These are phyloP conservation scores for Tylopilus orsonianus DNA, from an alignment of 1,284 basidiomycete genomes.

Conservation along the genomic window DNA sequence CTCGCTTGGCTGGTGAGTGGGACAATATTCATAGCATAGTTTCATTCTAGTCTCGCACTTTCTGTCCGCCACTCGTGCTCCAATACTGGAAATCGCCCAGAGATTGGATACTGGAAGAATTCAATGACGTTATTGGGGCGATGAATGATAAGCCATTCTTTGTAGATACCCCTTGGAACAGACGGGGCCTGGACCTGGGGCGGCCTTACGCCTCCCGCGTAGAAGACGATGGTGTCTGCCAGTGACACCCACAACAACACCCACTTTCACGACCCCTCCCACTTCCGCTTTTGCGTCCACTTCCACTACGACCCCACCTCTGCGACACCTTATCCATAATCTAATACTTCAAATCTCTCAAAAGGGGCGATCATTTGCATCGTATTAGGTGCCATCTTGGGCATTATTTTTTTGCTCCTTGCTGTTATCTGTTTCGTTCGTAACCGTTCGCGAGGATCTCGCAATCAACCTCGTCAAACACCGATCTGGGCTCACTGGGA, in stretches of 20 bases:
- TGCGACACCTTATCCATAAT: conserved; percentile 29
- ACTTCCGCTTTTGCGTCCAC: conserved; percentile 29
- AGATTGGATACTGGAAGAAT: conserved; percentile 2
- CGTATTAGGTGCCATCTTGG: conserved; percentile 43
- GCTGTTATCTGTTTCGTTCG: conserved; percentile 51
- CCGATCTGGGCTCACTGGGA: conserved; percentile 58
- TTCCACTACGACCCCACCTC: conserved; percentile 28
- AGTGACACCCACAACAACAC: conserved; percentile 19
- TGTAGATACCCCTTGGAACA: conserved; percentile 65
- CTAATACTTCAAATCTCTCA: conserved; percentile 29
- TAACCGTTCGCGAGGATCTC: conserved; percentile 43
- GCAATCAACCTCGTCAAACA: conserved; percentile 33
- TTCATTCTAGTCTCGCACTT: no score
- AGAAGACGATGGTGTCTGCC: conserved; percentile 28
- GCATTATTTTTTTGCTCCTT: conserved; percentile 46
- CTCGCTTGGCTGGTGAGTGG: no score
- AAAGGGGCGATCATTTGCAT: conserved; percentile 46
- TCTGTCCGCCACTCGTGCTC: no score
- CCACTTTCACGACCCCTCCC: conserved; percentile 25
- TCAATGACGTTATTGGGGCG: conserved; percentile 10
- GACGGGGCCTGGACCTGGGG: conserved; percentile 63
- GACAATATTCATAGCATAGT: no score
- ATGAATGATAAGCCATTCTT: conserved; percentile 20
- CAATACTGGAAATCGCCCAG: no score
- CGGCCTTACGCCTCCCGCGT: conserved; percentile 53